These are phyloP conservation scores for Quercus mongolica DNA, from an alignment of 306 rosid species.

Conservation along the genomic window DNA sequence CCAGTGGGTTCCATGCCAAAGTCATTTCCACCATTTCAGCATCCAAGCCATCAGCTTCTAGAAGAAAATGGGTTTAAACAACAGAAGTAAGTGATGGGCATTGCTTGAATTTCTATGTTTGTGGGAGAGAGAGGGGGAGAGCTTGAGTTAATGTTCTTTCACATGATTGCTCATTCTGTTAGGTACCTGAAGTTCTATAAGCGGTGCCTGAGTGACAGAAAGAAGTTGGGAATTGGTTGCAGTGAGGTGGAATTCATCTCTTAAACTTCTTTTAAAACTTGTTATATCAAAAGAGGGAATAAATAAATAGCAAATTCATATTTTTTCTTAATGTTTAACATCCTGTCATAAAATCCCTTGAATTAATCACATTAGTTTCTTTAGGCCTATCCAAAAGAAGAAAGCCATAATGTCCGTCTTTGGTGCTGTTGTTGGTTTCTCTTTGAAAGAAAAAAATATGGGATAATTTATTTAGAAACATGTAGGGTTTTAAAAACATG, in stretches of 20 bases:
- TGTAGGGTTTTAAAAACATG: too few relatives aligned
- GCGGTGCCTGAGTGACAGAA: slow-evolving; percentile 81
- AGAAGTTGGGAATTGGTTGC: slow-evolving; percentile 96
- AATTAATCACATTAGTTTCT: background rate
- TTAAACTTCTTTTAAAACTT: slow-evolving; percentile 4
- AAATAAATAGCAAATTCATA: background rate
- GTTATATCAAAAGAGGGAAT: slow-evolving; percentile 9
- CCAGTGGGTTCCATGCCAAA: slow-evolving; percentile 98
- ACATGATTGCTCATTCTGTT: slow-evolving; percentile 34
- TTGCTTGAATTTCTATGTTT: slow-evolving; percentile 7
- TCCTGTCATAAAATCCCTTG: background rate
- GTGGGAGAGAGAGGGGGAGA: background rate
- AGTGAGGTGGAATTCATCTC: slow-evolving; percentile 73
- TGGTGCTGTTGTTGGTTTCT: background rate
- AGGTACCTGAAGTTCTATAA: slow-evolving; percentile 84
- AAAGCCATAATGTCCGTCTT: background rate
- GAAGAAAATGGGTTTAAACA: slow-evolving; percentile 97
- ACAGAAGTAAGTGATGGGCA: slow-evolving; percentile 68
- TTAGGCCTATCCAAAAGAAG: background rate
- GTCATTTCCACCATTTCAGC: slow-evolving; percentile 94
- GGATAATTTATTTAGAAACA: background rate
- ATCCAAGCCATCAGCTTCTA: slow-evolving; percentile 95
- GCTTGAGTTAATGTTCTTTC: slow-evolving; percentile 20
- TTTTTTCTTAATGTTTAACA: background rate
- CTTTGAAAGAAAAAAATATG: background rate